Evolutionary conservation across 73 alveolate genomes (phyloP).

Genomic region (Paramecium sexaurelia): DNA sequence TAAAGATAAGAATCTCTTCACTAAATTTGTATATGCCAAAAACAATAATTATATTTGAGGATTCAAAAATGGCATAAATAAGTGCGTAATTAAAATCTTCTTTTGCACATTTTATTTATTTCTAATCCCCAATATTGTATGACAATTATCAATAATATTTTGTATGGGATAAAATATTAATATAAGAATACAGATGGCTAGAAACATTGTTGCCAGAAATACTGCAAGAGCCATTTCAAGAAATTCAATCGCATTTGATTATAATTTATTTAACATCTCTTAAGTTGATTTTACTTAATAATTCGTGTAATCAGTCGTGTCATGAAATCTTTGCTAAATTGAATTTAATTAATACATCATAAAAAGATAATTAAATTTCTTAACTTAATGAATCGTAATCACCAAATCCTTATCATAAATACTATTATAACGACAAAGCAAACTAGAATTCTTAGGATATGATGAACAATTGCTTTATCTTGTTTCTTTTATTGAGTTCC

Average conservation of each 20-base stretch:
- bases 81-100: neutral
- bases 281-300: neutral
- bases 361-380: neutral
- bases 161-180: neutral
- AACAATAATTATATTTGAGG: neutral
- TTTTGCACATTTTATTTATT: neutral
- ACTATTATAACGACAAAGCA: slow-evolving; percentile 8
- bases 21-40: neutral
- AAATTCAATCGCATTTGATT: neutral
- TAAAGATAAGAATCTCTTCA: neutral
- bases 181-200: neutral
- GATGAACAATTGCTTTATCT: slow-evolving; percentile 8
- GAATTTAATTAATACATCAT: neutral
- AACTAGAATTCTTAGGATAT: neutral
- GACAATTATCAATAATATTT: neutral
- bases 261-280: neutral
- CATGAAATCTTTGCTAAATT: neutral
- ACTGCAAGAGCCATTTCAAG: neutral
- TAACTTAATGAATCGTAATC: neutral
- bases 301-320: neutral
- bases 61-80: neutral
- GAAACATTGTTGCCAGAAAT: neutral
- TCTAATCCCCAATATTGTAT: neutral
- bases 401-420: neutral
- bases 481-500: neutral